These are phyloP conservation scores for Mycena galopus DNA, from an alignment of 768 basidiomycete genomes.

Conservation along the genomic window DNA sequence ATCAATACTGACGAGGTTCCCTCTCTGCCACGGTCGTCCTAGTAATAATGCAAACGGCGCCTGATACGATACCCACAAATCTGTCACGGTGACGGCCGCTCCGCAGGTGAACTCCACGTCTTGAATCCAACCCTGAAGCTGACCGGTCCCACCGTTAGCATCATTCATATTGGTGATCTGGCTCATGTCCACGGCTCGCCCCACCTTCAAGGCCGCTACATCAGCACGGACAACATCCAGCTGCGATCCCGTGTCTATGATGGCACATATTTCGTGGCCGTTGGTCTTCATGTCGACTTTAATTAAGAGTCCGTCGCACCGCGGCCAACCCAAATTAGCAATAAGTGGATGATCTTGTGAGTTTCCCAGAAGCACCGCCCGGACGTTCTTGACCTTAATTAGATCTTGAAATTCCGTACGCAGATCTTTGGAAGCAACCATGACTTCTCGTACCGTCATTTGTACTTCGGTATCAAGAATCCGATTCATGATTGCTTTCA, in stretches of 20 bases:
- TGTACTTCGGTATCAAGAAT: neutral
- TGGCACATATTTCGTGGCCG: slow-evolving; percentile 15
- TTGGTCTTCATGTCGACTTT: slow-evolving; percentile 30
- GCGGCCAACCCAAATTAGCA: neutral
- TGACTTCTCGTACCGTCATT: too few species aligned
- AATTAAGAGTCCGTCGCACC: slow-evolving; percentile 23
- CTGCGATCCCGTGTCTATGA: too few species aligned
- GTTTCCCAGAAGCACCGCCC: slow-evolving; percentile 1
- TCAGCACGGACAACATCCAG: too few species aligned
- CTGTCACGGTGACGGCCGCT: slow-evolving; percentile 33
- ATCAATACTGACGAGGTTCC: slow-evolving; percentile 42
- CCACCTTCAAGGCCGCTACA: too few species aligned
- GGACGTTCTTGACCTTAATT: neutral
- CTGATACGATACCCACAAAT: slow-evolving; percentile 37
- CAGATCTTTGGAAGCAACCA: too few species aligned
- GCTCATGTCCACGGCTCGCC: too few species aligned
- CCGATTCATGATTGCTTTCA: too few species aligned
- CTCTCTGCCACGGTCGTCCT: slow-evolving; percentile 42
- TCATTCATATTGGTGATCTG: too few species aligned
- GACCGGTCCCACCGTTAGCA: slow-evolving; percentile 44
- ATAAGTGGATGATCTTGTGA: neutral
- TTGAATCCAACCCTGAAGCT: slow-evolving; percentile 37
- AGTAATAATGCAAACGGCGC: slow-evolving; percentile 38
- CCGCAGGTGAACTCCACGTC: slow-evolving; percentile 41
- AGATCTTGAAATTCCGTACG: too few species aligned